phyloP scores from a whole-genome alignment of 2,329 filamentous ascomycete species.

The Aureobasidium sp. region DNA sequence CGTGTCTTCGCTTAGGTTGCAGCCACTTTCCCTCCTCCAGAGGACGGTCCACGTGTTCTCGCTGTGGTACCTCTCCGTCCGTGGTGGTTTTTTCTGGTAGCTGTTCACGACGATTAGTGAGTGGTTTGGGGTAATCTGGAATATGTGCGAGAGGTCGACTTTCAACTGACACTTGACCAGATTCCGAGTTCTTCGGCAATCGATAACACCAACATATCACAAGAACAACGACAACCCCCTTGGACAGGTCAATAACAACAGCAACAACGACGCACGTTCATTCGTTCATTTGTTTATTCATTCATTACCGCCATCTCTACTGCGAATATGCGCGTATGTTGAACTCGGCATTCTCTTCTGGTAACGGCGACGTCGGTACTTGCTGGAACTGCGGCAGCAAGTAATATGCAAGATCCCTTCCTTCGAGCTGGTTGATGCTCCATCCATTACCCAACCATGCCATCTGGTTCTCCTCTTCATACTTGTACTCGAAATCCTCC shows the following conservation, averaged over 20 bases:
- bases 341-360: slow-evolving; percentile 33
- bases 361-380: slow-evolving; percentile 26
- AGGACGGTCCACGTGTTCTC: too few relatives aligned
- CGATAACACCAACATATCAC: not conserved
- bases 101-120: not conserved
- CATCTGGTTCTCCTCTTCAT: slow-evolving; percentile 28
- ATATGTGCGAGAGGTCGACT: not conserved
- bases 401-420: slow-evolving; percentile 35
- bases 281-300: not conserved
- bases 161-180: not conserved
- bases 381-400: slow-evolving; percentile 34
- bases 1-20: not conserved
- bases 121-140: not conserved
- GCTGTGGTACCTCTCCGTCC: not conserved
- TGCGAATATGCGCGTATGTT: slow-evolving; percentile 31
- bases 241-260: not conserved
- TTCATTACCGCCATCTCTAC: slow-evolving; percentile 16
- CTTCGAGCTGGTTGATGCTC: slow-evolving; percentile 27
- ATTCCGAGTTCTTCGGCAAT: not conserved
- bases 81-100: not conserved
- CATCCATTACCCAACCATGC: slow-evolving; percentile 34
- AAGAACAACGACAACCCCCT: too few relatives aligned
- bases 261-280: not conserved
- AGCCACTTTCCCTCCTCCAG: not conserved
- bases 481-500: slow-evolving; percentile 41